These are phyloP conservation scores for Sinapis alba DNA, from an alignment of 441 rosid genomes.

Conservation along the genomic window DNA sequence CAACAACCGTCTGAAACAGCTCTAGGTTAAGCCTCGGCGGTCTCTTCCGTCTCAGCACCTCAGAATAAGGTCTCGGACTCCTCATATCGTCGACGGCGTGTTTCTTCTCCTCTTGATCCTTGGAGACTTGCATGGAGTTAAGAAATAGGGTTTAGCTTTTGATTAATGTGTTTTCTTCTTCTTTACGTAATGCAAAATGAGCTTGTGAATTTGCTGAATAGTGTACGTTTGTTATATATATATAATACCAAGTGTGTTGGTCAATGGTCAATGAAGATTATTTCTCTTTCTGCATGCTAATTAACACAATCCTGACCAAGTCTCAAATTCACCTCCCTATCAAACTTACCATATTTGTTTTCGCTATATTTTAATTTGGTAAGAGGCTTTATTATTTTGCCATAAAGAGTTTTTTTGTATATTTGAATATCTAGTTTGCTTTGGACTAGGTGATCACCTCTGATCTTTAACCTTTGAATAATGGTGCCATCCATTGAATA, in stretches of 20 bases:
- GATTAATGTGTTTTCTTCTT: not conserved
- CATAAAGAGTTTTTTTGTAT: not conserved
- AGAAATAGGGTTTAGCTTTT: not conserved
- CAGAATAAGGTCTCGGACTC: not conserved
- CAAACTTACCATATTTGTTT: not conserved
- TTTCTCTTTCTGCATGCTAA: constrained; percentile 6
- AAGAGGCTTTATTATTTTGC: not conserved
- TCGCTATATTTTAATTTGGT: not conserved
- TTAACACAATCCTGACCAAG: constrained; percentile 1
- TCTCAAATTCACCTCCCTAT: not conserved
- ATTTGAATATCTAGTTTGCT: not conserved
- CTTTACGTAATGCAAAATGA: not conserved
- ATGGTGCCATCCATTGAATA: not conserved
- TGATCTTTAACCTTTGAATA: not conserved
- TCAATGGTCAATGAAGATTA: constrained; percentile 1
- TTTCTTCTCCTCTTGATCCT: not conserved
- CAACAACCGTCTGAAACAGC: not conserved
- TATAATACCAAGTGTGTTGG: not conserved
- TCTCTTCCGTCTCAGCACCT: not conserved
- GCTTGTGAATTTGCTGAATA: not conserved
- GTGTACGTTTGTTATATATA: not conserved
- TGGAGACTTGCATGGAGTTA: constrained; percentile 1
- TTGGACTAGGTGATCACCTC: not conserved
- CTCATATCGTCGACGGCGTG: not conserved
- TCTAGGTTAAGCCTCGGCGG: not conserved